Percentiles rank a stretch among this genome's conserved stretches.
phyloP scores from a whole-genome alignment of 139 green algal genomes.

The Tetraselmis chui region DNA sequence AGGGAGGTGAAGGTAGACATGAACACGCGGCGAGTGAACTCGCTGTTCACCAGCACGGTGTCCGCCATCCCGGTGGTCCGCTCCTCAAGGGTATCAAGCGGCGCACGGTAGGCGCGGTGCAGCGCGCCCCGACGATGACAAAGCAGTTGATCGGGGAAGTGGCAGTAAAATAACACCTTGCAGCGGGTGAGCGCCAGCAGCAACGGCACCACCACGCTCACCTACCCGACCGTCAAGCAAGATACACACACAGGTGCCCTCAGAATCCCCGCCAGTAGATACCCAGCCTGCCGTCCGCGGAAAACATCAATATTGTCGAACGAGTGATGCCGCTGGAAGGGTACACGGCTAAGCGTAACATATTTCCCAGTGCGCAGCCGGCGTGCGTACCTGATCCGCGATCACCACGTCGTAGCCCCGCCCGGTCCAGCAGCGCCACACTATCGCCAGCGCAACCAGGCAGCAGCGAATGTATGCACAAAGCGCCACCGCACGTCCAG shows the following conservation, averaged over 20 bases:
- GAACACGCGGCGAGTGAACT: slow-evolving; percentile 83
- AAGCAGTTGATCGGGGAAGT: slow-evolving; percentile 95
- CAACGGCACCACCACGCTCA: slow-evolving; percentile 70
- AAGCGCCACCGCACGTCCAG: slow-evolving; percentile 56
- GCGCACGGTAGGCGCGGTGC: slow-evolving; percentile 44
- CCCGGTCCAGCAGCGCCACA: slow-evolving; percentile 33
- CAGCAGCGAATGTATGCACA: slow-evolving; percentile 84
- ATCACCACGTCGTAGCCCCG: slow-evolving; percentile 24
- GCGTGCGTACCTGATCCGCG: slow-evolving; percentile 22
- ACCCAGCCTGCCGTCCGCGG: too few species aligned
- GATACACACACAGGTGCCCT: too few species aligned
- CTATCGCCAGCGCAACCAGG: slow-evolving; percentile 55
- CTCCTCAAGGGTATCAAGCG: slow-evolving; percentile 82
- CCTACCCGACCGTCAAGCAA: slow-evolving; percentile 24
- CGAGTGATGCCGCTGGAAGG: too few species aligned
- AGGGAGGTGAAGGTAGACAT: slow-evolving; percentile 68
- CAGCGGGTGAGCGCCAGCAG: slow-evolving; percentile 48
- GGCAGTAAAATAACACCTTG: slow-evolving; percentile 94
- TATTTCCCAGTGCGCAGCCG: neutral
- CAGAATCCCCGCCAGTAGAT: too few species aligned
- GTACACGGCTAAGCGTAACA: neutral
- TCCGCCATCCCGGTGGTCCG: slow-evolving; percentile 67
- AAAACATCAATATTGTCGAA: too few species aligned
- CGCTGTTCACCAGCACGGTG: slow-evolving; percentile 85
- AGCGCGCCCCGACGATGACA: slow-evolving; percentile 34